phyloP scores from a whole-genome alignment of 129 eudicot genomes.

The Artemisia annua region DNA sequence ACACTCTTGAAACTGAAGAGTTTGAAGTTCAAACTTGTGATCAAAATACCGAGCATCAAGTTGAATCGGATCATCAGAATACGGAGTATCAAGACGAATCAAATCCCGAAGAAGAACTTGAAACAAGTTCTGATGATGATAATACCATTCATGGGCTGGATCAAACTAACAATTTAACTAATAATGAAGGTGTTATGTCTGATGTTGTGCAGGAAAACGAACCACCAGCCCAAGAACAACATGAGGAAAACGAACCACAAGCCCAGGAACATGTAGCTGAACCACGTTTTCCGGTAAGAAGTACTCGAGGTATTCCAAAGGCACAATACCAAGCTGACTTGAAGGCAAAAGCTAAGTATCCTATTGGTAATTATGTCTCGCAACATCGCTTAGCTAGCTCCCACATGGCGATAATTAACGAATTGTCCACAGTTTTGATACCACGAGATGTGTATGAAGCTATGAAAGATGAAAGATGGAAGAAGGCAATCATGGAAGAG shows the following conservation, averaged over 20 bases:
- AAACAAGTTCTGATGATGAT: not conserved
- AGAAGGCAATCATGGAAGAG: not conserved
- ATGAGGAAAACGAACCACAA: not conserved
- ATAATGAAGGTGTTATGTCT: not conserved
- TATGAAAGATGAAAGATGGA: not conserved
- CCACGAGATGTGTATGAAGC: not conserved
- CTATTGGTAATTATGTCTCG: constrained; percentile 10
- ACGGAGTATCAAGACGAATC: not conserved
- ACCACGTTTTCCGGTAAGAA: not conserved
- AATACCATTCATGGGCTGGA: constrained; percentile 1
- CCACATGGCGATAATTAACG: constrained; percentile 2
- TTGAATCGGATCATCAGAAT: not conserved
- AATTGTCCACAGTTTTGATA: not conserved
- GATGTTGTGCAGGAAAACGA: constrained; percentile 2
- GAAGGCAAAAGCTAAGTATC: constrained; percentile 13
- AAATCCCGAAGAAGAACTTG: not conserved
- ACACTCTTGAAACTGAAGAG: not conserved
- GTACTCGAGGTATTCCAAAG: constrained; percentile 15
- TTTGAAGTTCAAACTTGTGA: not conserved
- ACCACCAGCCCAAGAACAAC: not conserved
- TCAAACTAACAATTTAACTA: not conserved
- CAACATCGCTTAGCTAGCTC: not conserved
- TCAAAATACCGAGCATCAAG: not conserved
- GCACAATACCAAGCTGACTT: not conserved
- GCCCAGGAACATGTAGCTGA: not conserved